phyloP scores from a whole-genome alignment of 192 early-diverging fungal species.

The Piromyces finnis region DNA sequence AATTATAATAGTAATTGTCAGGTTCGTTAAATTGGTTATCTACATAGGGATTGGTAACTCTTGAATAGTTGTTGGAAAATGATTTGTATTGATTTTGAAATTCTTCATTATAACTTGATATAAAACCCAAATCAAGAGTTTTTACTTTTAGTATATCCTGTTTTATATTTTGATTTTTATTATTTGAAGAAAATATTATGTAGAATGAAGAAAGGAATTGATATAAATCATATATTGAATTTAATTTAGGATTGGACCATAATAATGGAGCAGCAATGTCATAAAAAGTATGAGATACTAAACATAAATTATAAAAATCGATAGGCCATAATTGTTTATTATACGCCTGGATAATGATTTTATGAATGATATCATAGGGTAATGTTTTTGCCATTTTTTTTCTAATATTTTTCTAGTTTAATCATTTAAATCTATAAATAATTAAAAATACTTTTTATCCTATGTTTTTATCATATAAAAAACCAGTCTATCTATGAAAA shows the following conservation, averaged over 20 bases:
- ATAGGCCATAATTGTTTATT: neutral
- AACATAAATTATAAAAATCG: neutral
- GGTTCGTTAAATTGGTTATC: neutral
- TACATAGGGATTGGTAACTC: neutral
- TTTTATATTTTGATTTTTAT: neutral
- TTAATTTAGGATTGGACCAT: neutral
- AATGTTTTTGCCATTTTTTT: neutral
- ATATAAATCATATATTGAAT: neutral
- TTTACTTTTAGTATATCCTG: neutral
- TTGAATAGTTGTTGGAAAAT: neutral
- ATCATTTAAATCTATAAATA: too few species aligned
- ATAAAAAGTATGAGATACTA: neutral
- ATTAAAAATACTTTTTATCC: too few species aligned
- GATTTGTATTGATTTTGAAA: neutral
- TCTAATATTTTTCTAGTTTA: neutral
- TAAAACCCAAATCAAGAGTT: neutral
- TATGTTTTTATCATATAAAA: too few species aligned
- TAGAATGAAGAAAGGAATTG: neutral
- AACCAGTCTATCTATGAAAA: too few species aligned
- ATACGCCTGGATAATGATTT: neutral
- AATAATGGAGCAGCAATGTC: neutral
- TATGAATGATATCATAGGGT: neutral
- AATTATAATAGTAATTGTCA: neutral
- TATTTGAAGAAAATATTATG: neutral
- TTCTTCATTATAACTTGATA: neutral